Evolutionary conservation across 192 early-diverging fungal genomes (phyloP), one percentile per base, ranked within the genome.

Genomic region (Kappamyces sp.): DNA sequence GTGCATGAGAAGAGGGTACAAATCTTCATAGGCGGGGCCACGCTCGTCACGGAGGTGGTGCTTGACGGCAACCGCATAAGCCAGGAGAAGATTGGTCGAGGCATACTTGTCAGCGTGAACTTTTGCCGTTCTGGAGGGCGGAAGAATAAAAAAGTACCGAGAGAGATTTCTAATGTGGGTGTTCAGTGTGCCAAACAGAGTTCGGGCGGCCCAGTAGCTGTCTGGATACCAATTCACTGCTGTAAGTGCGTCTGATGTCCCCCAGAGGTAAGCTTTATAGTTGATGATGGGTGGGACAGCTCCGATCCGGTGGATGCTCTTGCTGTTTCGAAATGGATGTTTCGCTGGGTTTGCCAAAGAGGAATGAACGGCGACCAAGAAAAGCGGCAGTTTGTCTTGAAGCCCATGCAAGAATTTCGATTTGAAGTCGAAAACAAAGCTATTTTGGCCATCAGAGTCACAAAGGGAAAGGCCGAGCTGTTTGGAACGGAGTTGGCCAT

Each of bases 401-500:
- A 79, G 1, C 67, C 89, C 0, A 90, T 92, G 61, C 78, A 88
- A 46, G 96, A 99, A 69, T 84, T 96, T 58, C 85, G 96, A 35
- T 87, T 99, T 67, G 96, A 99, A 66, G 86, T 91, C 1, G 87
- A 86, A 23, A 88, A 86, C 70, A 74, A 77, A 9, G 50, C 71
- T 9, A 62, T 53, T 6, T 42, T 53, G 8, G 80, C 74, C 53
- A 75, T 91, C 5, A 75, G 89, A 82, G 63, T 94, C 1, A 65
- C 74, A 12, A 76, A 76, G 43, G 96, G 96, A 36, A 78, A 75
- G 1, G 92, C 91, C 3, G 96, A 99, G 62, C 83, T 93, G 37
- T 99, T 97, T 81, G 96, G 96, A 6, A 86, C 92, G 0, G 96
- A 99, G 61, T 74, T 99, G 5, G 92, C 87, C 0, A 69, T 73